Evolutionary conservation across 2,329 filamentous ascomycete genomes (phyloP), one percentile per base, ranked within the genome.

Genomic region (Ophiostoma tasmaniense): DNA sequence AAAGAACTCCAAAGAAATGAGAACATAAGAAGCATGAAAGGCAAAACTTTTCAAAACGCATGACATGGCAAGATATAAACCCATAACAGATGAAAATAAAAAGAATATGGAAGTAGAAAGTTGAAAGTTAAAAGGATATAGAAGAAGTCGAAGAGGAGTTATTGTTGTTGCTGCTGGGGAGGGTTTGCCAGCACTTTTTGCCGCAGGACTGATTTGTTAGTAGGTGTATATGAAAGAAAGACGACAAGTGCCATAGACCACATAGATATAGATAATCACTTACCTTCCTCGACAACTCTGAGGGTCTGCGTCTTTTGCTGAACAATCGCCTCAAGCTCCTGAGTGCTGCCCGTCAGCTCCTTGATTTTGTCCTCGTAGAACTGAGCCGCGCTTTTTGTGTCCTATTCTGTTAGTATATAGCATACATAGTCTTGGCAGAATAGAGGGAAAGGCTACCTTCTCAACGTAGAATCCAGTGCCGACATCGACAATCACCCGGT

Each of bases 391-490:
- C 83, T 83, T 74, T 83, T 82, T 61, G 82, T 77, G 67, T 82
- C 81, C 84, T 86, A 71, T 39, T 5, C 37, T 28, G 64, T 68
- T 33, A 66, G 42, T 20, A 62, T 28, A 11, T 10, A 55, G 8
- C n/a, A 28, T 13, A 22, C 2, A 25, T 13, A 6, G 37, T 3
- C 25, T 10, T 14, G 8, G 50, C 22, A 22, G 11, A 25, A 22
- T 2, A 55, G 50, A 3, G 2, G n/a, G n/a, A n/a, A n/a, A n/a
- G 10, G n/a, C 50, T 73, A 90, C 89, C 87, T 99, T 99, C 80
- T 98, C 93, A 67, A 98, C 89, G 76, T 93, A 93, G 78, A 96
- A 98, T 0, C 94, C 94, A 0, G 94, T 98, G 25, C 94, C 94
- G 25, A 97, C 88, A 78, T 98, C 94, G 55, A 98, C 92, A 70